Conservation (phyloP, 1,139 yeast genomes). For the Lipomyces yarrowii region DNA sequence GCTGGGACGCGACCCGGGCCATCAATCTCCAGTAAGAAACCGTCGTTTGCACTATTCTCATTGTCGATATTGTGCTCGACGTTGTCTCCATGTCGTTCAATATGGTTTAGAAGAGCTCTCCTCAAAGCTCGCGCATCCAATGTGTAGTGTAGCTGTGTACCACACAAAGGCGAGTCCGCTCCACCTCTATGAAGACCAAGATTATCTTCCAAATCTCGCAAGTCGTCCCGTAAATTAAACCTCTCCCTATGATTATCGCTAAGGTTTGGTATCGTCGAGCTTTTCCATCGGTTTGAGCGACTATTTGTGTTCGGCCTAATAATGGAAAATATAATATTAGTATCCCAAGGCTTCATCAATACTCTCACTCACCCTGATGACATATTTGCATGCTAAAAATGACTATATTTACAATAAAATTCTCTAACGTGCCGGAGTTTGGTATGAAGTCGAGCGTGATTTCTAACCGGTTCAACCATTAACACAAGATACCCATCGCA, state of each 20-base stretch:
- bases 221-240: not conserved
- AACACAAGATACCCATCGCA: not conserved
- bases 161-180: not conserved
- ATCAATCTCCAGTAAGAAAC: not conserved
- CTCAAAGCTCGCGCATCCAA: conserved; percentile 6
- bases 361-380: not conserved
- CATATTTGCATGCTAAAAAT: not conserved
- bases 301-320: not conserved
- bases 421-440: not conserved
- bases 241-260: not conserved
- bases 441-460: not conserved
- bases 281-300: not conserved
- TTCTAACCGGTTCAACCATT: not conserved
- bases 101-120: not conserved
- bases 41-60: not conserved
- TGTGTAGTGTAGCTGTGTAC: not conserved
- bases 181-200: not conserved
- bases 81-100: conserved; percentile 12
- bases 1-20: not conserved
- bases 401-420: not conserved
- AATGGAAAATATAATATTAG: not conserved
- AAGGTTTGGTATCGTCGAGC: not conserved
- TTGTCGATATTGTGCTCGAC: conserved; percentile 6
- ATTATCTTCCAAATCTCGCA: not conserved
- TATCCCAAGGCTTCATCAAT: not conserved